phyloP scores from a whole-genome alignment of 441 rosid genomes.

The Erysimum cheiri region DNA sequence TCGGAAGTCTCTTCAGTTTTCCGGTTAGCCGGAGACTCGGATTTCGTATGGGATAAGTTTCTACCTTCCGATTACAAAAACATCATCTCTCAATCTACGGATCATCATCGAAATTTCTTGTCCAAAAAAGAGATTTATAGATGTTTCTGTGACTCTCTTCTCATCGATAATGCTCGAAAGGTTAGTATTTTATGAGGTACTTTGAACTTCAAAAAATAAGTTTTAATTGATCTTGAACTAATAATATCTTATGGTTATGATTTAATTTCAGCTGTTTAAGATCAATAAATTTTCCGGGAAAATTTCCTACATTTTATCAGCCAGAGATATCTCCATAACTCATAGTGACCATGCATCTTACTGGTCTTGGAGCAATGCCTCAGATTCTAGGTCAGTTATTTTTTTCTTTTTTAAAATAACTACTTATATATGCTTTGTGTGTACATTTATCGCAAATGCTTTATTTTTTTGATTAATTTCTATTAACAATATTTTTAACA shows the following conservation, averaged over 20 bases:
- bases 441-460: neutral
- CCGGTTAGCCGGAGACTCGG: slow-evolving; percentile 52
- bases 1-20: slow-evolving; percentile 46
- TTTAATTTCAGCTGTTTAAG: slow-evolving; percentile 56
- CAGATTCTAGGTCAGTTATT: slow-evolving; percentile 56
- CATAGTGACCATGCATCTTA: slow-evolving; percentile 52
- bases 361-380: slow-evolving; percentile 62
- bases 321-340: slow-evolving; percentile 66
- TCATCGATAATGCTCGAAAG: slow-evolving; percentile 62
- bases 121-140: slow-evolving; percentile 51
- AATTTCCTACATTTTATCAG: slow-evolving; percentile 55
- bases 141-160: slow-evolving; percentile 53
- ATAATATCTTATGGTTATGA: neutral
- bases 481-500: neutral
- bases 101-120: slow-evolving; percentile 32
- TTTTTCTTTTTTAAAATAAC: neutral
- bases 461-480: neutral
- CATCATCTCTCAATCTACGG: slow-evolving; percentile 33
- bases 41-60: slow-evolving; percentile 54
- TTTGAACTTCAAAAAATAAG: neutral
- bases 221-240: too few relatives aligned
- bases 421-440: neutral
- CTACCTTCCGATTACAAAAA: slow-evolving; percentile 44
- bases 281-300: slow-evolving; percentile 61
- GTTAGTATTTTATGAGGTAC: slow-evolving; percentile 27